Base-by-base conservation (phyloP, 495 filamentous ascomycete genomes). In the Niebla homalea region DNA sequence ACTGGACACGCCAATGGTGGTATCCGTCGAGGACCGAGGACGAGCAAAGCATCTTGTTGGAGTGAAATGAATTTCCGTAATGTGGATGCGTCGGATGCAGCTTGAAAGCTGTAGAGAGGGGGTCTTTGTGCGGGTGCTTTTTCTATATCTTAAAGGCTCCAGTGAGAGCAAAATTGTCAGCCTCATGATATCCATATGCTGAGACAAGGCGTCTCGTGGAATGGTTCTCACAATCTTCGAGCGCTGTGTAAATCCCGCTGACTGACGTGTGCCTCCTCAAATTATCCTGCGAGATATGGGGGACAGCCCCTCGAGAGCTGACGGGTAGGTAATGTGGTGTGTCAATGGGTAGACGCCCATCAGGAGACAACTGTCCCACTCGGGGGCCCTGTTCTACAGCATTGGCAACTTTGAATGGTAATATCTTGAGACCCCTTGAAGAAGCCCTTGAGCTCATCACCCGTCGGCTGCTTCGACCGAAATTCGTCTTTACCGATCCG, bases 221-320 rank as follows among this genome's bases (percentile, higher is more conserved):
- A 36, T 16, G 35, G 25, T 23, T 75, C 83, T 69, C 69, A 96
- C 92, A 98, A 65, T 98, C 93, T 74, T 98, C 92, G 12, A 97
- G 65, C 12, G 84, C 87, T 50, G 88, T 70, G 64, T 90, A 94
- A 21, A 87, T 69, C 43, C 84, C 85, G 18, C 64, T 67, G 38
- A 89, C 70, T 5, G 75, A 59, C 6, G 81, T 78, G 54, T 84
- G 74, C 35, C 79, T 77, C 22, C 66, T 64, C 54, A 90, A 67
- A 55, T 84, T 81, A 70, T 98, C 92, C 48, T 87, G 90, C 15
- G 89, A 79, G 46, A 98, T 66, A 67, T 98, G 92, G 20, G 92
- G 86, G 25, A 96, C 68, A 2, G 72, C 75, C 11, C 92, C 92
- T 51, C 92, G 76, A 37, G 93, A 94, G 2, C 84, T 84, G 55